These are phyloP conservation scores for Scedosporium aurantiacum DNA, from an alignment of 2,329 filamentous ascomycete genomes.

Conservation along the genomic window DNA sequence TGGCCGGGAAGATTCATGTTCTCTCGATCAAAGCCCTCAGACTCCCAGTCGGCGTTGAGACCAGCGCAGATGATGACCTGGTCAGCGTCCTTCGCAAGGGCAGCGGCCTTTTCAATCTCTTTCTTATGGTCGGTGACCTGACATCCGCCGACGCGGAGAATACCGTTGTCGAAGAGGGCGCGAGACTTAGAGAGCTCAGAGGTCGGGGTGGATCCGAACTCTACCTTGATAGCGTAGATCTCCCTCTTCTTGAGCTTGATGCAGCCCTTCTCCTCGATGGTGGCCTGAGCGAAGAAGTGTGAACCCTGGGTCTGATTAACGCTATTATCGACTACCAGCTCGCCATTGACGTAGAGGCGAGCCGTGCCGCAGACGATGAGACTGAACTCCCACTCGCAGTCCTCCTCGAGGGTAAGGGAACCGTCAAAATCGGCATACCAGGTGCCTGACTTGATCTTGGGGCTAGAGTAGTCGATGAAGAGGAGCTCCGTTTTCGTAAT, in stretches of 20 bases:
- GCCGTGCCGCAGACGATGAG: slow-evolving; percentile 55
- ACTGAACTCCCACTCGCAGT: slow-evolving; percentile 53
- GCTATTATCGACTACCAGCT: slow-evolving; percentile 54
- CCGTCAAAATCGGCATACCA: slow-evolving; percentile 55
- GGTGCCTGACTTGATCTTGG: slow-evolving; percentile 35
- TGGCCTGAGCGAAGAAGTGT: slow-evolving; percentile 55
- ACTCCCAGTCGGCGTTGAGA: slow-evolving; percentile 72
- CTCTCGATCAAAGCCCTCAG: slow-evolving; percentile 66
- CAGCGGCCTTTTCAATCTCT: slow-evolving; percentile 55
- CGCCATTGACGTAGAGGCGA: slow-evolving; percentile 51
- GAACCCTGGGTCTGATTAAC: slow-evolving; percentile 52
- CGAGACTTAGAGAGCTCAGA: slow-evolving; percentile 41
- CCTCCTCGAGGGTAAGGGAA: slow-evolving; percentile 46
- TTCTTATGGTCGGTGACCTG: slow-evolving; percentile 44
- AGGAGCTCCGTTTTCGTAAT: slow-evolving; percentile 37
- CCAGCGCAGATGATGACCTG: slow-evolving; percentile 71
- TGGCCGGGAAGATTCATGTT: slow-evolving; percentile 67
- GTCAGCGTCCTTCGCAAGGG: slow-evolving; percentile 57
- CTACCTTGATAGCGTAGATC: slow-evolving; percentile 46
- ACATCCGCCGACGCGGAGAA: slow-evolving; percentile 50
- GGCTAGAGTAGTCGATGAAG: slow-evolving; percentile 39
- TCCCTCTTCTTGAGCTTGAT: slow-evolving; percentile 47
- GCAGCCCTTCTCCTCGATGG: slow-evolving; percentile 49
- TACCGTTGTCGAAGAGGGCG: slow-evolving; percentile 45
- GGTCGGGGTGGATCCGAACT: slow-evolving; percentile 49